Base-by-base conservation (phyloP, 192 early-diverging fungal species). In the Globomyces pollinis-pini region DNA sequence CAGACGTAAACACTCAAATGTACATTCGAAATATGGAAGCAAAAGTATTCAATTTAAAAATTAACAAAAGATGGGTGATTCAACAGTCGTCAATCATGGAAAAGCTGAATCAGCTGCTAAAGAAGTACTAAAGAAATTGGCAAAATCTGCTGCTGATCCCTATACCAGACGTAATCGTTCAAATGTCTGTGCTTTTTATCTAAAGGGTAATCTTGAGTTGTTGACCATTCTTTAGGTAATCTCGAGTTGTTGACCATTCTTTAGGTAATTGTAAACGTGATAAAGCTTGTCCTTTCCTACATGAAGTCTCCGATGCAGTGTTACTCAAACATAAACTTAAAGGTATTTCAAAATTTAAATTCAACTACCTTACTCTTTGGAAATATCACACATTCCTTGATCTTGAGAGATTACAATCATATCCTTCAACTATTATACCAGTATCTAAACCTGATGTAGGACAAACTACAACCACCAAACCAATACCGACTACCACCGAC, bases 251-350 rank as follows among this genome's bases (percentile, higher is more conserved):
- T n/a, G n/a, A n/a, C n/a, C n/a, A n/a, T n/a, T n/a, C n/a, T n/a
- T n/a, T n/a, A n/a, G n/a, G n/a, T n/a, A 82, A 89, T 51, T 99
- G 96, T 67, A 99, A 84, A 20, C 86, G 96, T 29, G 96, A 94
- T 34, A 88, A 84, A 34, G 88, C 88, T 60, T 99, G 96, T 63
- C 95, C 96, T 11, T 98, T 91, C 68, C 72, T 80, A 71, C 75
- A 63, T 38, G 53, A 31, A 30, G 41, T 60, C 31, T 15, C 15
- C 13, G 34, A 47, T 26, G 31, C n/a, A 28, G 55, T 24, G 41
- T 41, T 28, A 30, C 38, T 31, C 36, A 28, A 24, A 34, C 29
- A 41, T 7, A 55, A 55, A 24, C 35, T 41, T 35, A 41, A 41
- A 55, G 44, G 44, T 47, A 47, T 28, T 21, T 0, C n/a, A n/a